Base-by-base conservation (phyloP, 225 moss, liverwort and hornwort genomes). In the Sphagnum contortum region DNA sequence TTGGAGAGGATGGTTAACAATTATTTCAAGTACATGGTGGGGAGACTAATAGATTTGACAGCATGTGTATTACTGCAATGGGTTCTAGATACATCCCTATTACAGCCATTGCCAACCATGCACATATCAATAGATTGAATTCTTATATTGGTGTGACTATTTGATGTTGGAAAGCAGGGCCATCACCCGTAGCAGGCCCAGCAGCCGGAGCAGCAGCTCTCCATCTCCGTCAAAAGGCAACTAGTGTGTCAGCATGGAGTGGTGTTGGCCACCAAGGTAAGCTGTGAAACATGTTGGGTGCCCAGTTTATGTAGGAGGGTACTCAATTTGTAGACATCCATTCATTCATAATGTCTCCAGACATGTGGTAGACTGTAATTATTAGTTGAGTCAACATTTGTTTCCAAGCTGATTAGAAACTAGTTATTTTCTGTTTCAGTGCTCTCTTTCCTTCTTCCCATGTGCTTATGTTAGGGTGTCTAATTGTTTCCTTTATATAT, bases 161-260 rank as follows among this genome's bases (percentile, higher is more conserved):
- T 29, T 29, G 29, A 1, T 29, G 29, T 29, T 0, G 29, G 29
- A 29, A 29, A 29, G 47, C 65, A 88, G 88, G 79, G 75, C 72
- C 49, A 69, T 92, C 73, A 85, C 77, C 50, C 87, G 83, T 57
- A 86, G 85, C 69, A 93, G 96, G 73, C 89, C 83, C 6, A 81
- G 88, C 61, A 85, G 78, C 69, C 89, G 91, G 77, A 87, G 85
- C 70, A 89, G 88, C 66, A 85, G 87, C 75, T 91, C 96, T 75
- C 87, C 78, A 45, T 87, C 87, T 68, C 96, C 93, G 51, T 64
- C 80, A 72, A 93, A 98, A 69, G 85, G 81, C 77, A 74, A 74
- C 64, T 87, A 80, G 83, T 87, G 74, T 87, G 91, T 88, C 72
- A 55, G 61, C 55, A 49, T 70, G 68, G 65, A 61, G 64, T 75